Conservation (phyloP, 192 early-diverging fungal species). For the Backusella westeae region DNA sequence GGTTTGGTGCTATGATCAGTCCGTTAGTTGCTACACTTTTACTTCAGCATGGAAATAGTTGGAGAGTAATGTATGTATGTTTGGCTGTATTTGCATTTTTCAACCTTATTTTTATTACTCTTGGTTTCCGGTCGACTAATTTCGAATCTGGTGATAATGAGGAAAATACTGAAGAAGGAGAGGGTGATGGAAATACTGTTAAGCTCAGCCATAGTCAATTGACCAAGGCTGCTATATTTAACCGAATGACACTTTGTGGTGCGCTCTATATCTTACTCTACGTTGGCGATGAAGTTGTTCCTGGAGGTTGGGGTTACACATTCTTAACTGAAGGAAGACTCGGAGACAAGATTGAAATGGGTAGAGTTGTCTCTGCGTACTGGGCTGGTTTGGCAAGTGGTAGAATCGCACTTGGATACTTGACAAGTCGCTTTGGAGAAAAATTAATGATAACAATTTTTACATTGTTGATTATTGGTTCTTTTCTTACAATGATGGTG, state of each 20-base stretch:
- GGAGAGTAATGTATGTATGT: slow-evolving; percentile 24
- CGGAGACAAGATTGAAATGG: slow-evolving; percentile 24
- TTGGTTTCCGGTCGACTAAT: slow-evolving; percentile 6
- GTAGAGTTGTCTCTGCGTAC: slow-evolving; percentile 21
- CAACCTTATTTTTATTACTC: slow-evolving; percentile 17
- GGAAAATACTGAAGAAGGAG: not conserved
- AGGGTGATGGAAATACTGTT: not conserved
- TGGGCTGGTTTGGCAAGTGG: slow-evolving; percentile 30
- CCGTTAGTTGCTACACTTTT: slow-evolving; percentile 26
- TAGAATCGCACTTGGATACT: slow-evolving; percentile 24
- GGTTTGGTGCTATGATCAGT: slow-evolving; percentile 31
- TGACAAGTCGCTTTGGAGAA: slow-evolving; percentile 27
- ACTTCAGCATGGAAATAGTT: slow-evolving; percentile 8
- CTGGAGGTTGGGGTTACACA: slow-evolving; percentile 28
- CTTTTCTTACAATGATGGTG: not conserved
- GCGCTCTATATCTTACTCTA: slow-evolving; percentile 27
- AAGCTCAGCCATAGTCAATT: not conserved
- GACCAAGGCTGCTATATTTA: slow-evolving; percentile 9
- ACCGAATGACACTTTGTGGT: slow-evolving; percentile 24
- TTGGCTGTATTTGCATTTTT: slow-evolving; percentile 17
- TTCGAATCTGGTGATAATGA: not conserved
- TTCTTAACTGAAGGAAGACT: slow-evolving; percentile 23
- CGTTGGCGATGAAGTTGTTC: slow-evolving; percentile 28
- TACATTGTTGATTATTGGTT: not conserved
- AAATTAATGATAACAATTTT: slow-evolving; percentile 26